Base-by-base conservation (phyloP, 2,329 filamentous ascomycete genomes). In the Diaporthe vexans region DNA sequence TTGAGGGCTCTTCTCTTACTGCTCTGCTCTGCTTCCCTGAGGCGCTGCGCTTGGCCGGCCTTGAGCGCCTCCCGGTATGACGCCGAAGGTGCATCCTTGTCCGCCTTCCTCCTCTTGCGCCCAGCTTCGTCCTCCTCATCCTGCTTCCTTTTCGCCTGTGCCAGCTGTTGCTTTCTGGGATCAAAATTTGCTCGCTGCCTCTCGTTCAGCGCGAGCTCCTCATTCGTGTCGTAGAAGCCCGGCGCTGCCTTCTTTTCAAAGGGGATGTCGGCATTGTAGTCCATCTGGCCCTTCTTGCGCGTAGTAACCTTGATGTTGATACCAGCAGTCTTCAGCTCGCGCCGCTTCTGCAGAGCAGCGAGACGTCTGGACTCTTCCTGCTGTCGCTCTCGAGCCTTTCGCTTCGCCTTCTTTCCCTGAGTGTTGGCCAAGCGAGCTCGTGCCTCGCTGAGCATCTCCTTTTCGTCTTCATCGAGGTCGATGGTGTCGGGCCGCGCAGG, bases 371-470 rank as follows among this genome's bases (percentile, higher is more conserved):
- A 98, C 85, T 98, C 96, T 82, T 99, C 97, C 78, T 99, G 90
- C 82, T 98, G 96, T 76, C 97, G 90, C 84, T 99, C 97, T 80
- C 97, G 91, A 46, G 97, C 97, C 88, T 99, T 99, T 78, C 97
- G 89, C 88, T 99, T 99, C 9, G 97, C 97, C 86, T 99, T 99
- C 86, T 99, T 99, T 82, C 97, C 97, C 84, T 98, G 97, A 15
- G 97, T 98, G 81, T 99, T 99, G 77, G 97, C 97, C 77, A 99
- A 87, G 85, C 97, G 95, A 73, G 97, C 97, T 81, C 97, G 94
- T 78, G 97, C 97, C 86, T 99, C 97, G 82, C 95, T 98, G 80
- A 99, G 85, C 97, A 99, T 99, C 85, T 99, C 97, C 87, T 99
- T 98, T 84, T 99, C 97, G 81, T 99, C 97, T 83, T 99, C 97